A percentile compares a stretch with the other conserved stretches of the same genome.
phyloP scores from a whole-genome alignment of 1,284 basidiomycete genomes.

The Trichosporon ovoides region DNA sequence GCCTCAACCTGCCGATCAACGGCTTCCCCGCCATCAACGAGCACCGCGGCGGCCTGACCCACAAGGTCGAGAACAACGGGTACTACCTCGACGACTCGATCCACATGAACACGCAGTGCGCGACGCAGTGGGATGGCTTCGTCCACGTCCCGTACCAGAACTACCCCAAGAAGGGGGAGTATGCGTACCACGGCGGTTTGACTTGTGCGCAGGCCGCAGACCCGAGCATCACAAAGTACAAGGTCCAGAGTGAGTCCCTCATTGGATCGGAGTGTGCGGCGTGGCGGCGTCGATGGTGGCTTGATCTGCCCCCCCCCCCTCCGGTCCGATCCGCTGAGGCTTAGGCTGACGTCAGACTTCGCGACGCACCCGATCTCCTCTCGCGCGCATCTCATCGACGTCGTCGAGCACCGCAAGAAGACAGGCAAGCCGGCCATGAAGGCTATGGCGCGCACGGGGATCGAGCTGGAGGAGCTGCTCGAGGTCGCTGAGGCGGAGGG shows the following conservation, averaged over 20 bases:
- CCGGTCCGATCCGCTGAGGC: too few relatives aligned
- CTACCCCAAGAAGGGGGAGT: constrained; percentile 16
- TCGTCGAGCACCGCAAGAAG: constrained; percentile 29
- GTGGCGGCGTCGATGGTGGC: too few relatives aligned
- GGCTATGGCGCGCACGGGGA: constrained; percentile 31
- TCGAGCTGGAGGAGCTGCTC: constrained; percentile 30
- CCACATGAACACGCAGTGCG: constrained; percentile 46
- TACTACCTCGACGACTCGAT: constrained; percentile 38
- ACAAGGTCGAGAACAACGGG: constrained; percentile 20
- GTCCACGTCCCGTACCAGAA: constrained; percentile 39
- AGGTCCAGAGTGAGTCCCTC: constrained; percentile 14
- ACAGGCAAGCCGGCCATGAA: constrained; percentile 39
- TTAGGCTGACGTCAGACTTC: constrained; percentile 10
- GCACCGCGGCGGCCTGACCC: constrained; percentile 13
- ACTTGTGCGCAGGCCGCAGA: constrained; percentile 10
- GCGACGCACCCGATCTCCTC: constrained; percentile 17
- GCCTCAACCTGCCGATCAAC: constrained; percentile 28
- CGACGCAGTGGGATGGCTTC: constrained; percentile 49
- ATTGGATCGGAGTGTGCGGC: too few relatives aligned
- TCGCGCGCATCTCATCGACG: constrained; percentile 20
- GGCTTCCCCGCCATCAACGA: constrained; percentile 8
- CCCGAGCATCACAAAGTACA: constrained; percentile 2
- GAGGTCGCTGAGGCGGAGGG: constrained; percentile 29
- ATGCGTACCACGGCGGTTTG: constrained; percentile 17
- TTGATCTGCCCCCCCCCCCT: too few relatives aligned